These are phyloP conservation scores for Chlorophyllum brunneum DNA, from an alignment of 768 basidiomycete species.

Conservation along the genomic window DNA sequence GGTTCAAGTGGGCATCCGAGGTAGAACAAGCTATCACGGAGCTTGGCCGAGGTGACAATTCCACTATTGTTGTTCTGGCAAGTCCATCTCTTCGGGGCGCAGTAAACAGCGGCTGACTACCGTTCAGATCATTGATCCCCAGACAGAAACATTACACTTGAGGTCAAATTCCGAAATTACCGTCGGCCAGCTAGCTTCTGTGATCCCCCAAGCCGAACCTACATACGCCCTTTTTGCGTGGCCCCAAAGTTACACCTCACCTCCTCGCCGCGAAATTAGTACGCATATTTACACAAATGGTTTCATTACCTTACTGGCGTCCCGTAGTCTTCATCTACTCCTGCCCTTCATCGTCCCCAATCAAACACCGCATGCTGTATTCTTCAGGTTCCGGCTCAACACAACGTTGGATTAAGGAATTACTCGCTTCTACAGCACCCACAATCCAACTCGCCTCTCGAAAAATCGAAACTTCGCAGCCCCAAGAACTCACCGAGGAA, in stretches of 20 bases:
- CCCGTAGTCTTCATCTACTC: constrained; percentile 83
- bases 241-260: constrained; percentile 37
- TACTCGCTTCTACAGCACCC: constrained; percentile 41
- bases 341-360: constrained; percentile 76
- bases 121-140: constrained; percentile 60
- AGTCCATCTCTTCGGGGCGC: constrained; percentile 22
- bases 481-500: constrained; percentile 61
- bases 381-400: constrained; percentile 63
- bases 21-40: constrained; percentile 59
- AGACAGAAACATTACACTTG: constrained; percentile 56
- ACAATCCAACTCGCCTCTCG: constrained; percentile 41
- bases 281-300: constrained; percentile 16
- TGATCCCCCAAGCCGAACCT: constrained; percentile 57
- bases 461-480: constrained; percentile 84
- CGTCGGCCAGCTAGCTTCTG: constrained; percentile 40
- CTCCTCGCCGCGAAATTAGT: constrained; percentile 61
- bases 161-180: constrained; percentile 34
- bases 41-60: constrained; percentile 47
- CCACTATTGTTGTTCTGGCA: constrained; percentile 63
- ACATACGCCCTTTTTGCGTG: constrained; percentile 70
- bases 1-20: constrained; percentile 64
- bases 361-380: constrained; percentile 89
- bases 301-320: not conserved
- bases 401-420: constrained; percentile 50
- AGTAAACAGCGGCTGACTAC: not conserved